Percentiles rank a stretch among this genome's conserved stretches.
phyloP scores from a whole-genome alignment of 2,329 filamentous ascomycete species.

The Colletotrichum tanaceti region DNA sequence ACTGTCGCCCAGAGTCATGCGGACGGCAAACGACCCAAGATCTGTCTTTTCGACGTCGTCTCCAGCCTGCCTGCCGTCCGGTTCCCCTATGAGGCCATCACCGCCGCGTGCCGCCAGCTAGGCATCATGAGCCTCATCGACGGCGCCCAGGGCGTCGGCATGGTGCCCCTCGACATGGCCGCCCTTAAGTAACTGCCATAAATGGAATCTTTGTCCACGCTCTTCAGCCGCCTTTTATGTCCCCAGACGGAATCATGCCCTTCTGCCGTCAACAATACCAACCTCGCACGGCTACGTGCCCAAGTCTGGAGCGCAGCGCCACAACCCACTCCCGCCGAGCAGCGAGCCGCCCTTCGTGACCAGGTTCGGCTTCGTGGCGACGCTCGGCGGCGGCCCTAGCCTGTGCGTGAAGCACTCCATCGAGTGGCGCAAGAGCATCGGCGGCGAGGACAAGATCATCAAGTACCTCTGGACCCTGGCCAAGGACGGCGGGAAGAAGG shows the following conservation, averaged over 20 bases:
- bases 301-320: conserved; percentile 43
- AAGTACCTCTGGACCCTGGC: conserved; percentile 73
- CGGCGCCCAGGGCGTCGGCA: conserved; percentile 86
- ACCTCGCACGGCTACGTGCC: conserved; percentile 84
- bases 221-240: conserved; percentile 86
- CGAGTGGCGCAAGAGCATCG: conserved; percentile 74
- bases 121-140: conserved; percentile 82
- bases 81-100: conserved; percentile 80
- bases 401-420: conserved; percentile 79
- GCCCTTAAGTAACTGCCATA: conserved; percentile 87
- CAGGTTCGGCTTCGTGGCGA: conserved; percentile 83
- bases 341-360: conserved; percentile 70
- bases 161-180: conserved; percentile 76
- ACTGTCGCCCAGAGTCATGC: conserved; percentile 65
- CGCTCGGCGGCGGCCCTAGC: conserved; percentile 77
- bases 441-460: conserved; percentile 78
- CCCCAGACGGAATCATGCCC: conserved; percentile 77
- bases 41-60: conserved; percentile 84
- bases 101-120: conserved; percentile 71
- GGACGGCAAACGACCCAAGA: conserved; percentile 70
- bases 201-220: conserved; percentile 87
- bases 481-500: conserved; percentile 68
- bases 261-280: conserved; percentile 80
- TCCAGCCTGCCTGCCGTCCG: conserved; percentile 81
- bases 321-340: conserved; percentile 57